Evolutionary conservation across 805 yeast genomes (phyloP), one percentile per base, ranked within the genome.

Genomic region (Candida rishiriensis): DNA sequence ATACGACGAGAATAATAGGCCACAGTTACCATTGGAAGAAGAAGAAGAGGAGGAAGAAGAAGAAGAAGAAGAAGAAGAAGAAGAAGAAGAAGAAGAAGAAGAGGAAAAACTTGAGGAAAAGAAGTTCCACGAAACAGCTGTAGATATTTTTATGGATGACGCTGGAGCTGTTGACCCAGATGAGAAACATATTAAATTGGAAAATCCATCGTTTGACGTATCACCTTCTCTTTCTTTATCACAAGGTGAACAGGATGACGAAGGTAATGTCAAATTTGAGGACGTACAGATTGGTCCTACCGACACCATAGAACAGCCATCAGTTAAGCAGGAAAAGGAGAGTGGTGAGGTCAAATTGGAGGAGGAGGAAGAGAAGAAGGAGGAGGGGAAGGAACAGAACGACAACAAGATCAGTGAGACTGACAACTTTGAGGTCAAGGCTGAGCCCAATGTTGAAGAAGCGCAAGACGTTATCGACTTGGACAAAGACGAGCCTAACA

Each of bases 41-140:
- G 39, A 28, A 30, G 32, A 41, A 10, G 45, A 15, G 14, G 39
- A 44, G 31, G 39, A 37, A 18, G 26, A 42, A 31, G 34, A 39
- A 26, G 28, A 31, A 13, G 7, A 21, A 7, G 7, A 21, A 7
- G 26, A 21, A 5, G 26, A 5, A 5, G 7, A 21, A 21, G 26
- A 21, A 21, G 26, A 26, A 11, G 29, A 18, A n/a, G 17, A 36
- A 5, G 38, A 10, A 26, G 12, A 34, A 28, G 42, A 34, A 11
- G 29, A 18, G 15, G 17, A 36, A 5, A 35, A 10, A 26, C 6
- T 29, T 32, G 42, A 34, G 26, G 4, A 21, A 21, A 21, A 21
- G 7, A 21, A 7, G 26, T 21, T 21, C n/a, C n/a, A n/a, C n/a
- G 26, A 21, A 21, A 21, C 26, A 21, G 7, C 26, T 21, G 26